Evolutionary conservation across 208 protist genomes (phyloP), one percentile per base, ranked within the genome.

Genomic region (Acanthamoeba triangularis): DNA sequence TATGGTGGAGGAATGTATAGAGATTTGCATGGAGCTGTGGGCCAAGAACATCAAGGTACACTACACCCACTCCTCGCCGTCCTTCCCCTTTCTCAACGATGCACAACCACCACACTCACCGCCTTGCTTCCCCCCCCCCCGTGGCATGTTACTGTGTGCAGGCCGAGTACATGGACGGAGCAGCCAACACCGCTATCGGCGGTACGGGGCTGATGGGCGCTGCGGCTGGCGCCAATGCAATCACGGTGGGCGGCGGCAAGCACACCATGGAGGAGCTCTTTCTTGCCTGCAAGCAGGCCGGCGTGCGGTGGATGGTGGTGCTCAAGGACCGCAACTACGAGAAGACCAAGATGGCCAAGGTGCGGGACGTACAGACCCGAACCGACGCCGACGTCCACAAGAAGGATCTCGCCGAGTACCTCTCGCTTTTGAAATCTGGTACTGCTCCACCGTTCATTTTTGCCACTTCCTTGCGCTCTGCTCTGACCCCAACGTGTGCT

Each of bases 41-140:
- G 52, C 87, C n/a, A 93, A 74, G 37, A 54, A 76, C 59, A 93
- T 93, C 54, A 93, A 93, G 87, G 87, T 92, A 87, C 85, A 91
- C 59, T 92, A 87, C 85, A 18, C 37, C 35, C 84, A 28, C 14
- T 90, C 3, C 16, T 72, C 28, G 33, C 18, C 52, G 28, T 30
- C n/a, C 35, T 84, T 3, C 37, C 3, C 37, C 37, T 41, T 41
- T 41, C 3, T 1, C 37, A 41, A 41, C 37, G 37, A 41, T 3
- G 37, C 37, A 41, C 37, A 41, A 41, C 37, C 47, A 56, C 10
- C 78, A 25, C 23, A 88, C 25, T 41, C 10, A 18, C 10, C n/a
- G 47, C 8, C 8, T 4, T 37, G 65, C 6, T 37, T 3, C 6
- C 14, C 8, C 14, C 25, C 14, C 4, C 4, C 33, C 65, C 65